Conservation (phyloP, 2,329 filamentous ascomycete genomes). For the Botrytis hyacinthi region DNA sequence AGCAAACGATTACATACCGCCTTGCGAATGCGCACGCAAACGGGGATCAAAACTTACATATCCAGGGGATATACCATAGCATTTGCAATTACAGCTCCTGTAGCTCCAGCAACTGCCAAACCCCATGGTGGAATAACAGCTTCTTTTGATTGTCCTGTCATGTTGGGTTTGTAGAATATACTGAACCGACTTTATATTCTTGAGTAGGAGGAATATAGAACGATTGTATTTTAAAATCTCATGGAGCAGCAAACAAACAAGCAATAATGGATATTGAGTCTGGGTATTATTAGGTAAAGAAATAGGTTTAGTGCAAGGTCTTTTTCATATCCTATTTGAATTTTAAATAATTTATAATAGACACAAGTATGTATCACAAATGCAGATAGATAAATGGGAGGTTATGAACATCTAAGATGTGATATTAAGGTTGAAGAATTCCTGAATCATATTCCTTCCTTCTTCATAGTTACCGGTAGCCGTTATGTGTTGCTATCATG, state of each 20-base stretch:
- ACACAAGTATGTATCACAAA: neutral
- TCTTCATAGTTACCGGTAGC: neutral
- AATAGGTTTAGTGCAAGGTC: neutral
- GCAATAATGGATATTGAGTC: constrained; percentile 1
- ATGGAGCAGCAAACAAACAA: constrained; percentile 10
- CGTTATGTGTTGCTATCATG: constrained; percentile 3
- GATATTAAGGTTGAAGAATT: constrained; percentile 4
- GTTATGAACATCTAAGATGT: neutral
- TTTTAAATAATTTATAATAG: neutral
- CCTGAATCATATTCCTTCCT: constrained; percentile 5
- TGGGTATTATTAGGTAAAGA: constrained; percentile 6
- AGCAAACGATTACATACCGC: constrained; percentile 15
- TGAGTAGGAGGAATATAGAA: neutral
- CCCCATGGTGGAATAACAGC: constrained; percentile 79
- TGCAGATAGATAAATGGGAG: neutral
- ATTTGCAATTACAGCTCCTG: constrained; percentile 91
- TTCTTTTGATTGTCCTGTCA: constrained; percentile 39
- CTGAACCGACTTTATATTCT: neutral
- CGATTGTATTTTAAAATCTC: neutral
- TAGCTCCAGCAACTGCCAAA: constrained; percentile 85
- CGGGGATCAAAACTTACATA: constrained; percentile 62
- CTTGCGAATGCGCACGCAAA: constrained; percentile 14
- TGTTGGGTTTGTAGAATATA: constrained; percentile 17
- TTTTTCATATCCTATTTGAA: neutral
- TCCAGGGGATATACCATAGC: constrained; percentile 94